These are phyloP conservation scores for Laguncularia racemosa DNA, from an alignment of 345 rosid species.

Conservation along the genomic window DNA sequence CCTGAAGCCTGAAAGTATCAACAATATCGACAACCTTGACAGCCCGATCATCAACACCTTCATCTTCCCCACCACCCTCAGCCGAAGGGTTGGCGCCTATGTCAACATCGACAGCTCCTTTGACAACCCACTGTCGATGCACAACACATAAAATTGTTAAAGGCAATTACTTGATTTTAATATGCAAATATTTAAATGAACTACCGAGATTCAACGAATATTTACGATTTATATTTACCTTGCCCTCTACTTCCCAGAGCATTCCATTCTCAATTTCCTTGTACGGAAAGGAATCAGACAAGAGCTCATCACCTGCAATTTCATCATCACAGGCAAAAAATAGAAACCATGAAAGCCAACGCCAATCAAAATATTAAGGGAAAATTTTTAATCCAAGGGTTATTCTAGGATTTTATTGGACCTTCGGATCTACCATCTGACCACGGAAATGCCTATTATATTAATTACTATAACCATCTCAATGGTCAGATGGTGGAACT, in stretches of 20 bases:
- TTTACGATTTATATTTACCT: conserved; percentile 27
- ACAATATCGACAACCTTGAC: conserved; percentile 89
- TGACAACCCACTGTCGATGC: conserved; percentile 57
- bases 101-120: conserved; percentile 77
- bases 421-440: too few relatives aligned
- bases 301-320: conserved; percentile 78
- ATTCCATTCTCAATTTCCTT: conserved; percentile 70
- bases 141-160: background rate
- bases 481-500: too few relatives aligned
- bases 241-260: conserved; percentile 93
- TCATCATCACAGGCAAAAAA: background rate
- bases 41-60: conserved; percentile 79
- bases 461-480: too few relatives aligned
- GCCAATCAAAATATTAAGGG: background rate
- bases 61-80: conserved; percentile 74
- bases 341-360: background rate
- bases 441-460: too few relatives aligned
- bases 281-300: conserved; percentile 88
- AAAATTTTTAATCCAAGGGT: background rate
- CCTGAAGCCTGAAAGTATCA: conserved; percentile 98
- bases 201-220: too few relatives aligned
- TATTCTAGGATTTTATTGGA: too few relatives aligned
- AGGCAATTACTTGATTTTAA: too few relatives aligned
- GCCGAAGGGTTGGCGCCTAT: conserved; percentile 99
- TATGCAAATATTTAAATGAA: too few relatives aligned